phyloP scores from a whole-genome alignment of 139 green algal species.

The Picochlorum sp. region DNA sequence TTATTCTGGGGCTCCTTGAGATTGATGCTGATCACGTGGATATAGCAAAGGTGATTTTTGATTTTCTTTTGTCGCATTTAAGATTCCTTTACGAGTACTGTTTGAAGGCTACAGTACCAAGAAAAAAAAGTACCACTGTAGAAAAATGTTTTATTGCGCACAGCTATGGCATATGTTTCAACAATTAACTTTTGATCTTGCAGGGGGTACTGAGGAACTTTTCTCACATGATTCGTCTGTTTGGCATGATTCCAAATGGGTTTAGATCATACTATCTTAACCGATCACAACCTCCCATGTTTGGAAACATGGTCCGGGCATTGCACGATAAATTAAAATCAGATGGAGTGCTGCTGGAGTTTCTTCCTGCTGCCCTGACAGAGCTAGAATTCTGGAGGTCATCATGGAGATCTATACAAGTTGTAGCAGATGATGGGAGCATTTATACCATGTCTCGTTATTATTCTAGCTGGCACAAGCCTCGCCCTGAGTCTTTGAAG shows the following conservation, averaged over 20 bases:
- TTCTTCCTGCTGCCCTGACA: conserved; percentile 46
- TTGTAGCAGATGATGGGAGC: not conserved
- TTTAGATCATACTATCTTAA: conserved; percentile 87
- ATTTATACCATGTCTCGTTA: conserved; percentile 58
- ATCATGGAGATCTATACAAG: conserved; percentile 12
- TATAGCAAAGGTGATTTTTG: not conserved
- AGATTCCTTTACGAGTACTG: conserved; percentile 5
- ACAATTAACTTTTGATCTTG: no score
- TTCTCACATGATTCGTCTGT: conserved; percentile 38
- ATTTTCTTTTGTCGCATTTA: not conserved
- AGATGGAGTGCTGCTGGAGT: conserved; percentile 20
- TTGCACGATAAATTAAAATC: conserved; percentile 31
- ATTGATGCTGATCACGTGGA: conserved; percentile 42
- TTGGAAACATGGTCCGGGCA: conserved; percentile 37
- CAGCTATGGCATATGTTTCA: no score
- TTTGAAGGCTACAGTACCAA: no score
- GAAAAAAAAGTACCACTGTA: no score
- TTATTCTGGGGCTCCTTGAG: conserved; percentile 68
- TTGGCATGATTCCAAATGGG: conserved; percentile 88
- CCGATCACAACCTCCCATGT: conserved; percentile 77
- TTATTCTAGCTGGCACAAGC: conserved; percentile 51
- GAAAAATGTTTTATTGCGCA: no score
- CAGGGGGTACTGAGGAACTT: conserved; percentile 57
- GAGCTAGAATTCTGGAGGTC: conserved; percentile 72
- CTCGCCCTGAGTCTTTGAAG: conserved; percentile 78